Percentiles rank a stretch among this genome's conserved stretches.
phyloP scores from a whole-genome alignment of 345 rosid species.

The Aegle marmelos region DNA sequence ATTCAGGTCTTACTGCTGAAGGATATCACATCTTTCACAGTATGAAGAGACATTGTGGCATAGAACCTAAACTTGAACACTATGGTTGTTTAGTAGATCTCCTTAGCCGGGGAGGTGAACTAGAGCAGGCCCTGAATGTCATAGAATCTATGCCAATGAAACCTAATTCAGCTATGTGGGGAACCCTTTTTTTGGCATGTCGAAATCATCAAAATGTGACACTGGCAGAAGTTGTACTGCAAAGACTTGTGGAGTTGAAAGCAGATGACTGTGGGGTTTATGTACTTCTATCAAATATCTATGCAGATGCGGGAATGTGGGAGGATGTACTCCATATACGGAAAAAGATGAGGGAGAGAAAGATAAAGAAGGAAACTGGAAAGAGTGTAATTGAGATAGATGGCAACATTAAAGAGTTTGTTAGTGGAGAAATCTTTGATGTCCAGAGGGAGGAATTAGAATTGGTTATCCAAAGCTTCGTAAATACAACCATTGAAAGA shows the following conservation, averaged over 20 bases:
- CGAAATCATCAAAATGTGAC: constrained; percentile 21
- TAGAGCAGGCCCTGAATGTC: constrained; percentile 18
- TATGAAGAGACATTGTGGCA: constrained; percentile 19
- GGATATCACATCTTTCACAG: constrained; percentile 21
- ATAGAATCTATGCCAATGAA: constrained; percentile 24
- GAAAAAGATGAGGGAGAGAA: constrained; percentile 16
- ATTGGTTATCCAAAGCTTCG: constrained; percentile 10
- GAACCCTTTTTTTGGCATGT: constrained; percentile 34
- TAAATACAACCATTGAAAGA: background rate
- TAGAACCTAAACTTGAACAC: constrained; percentile 35
- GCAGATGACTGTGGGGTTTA: constrained; percentile 28
- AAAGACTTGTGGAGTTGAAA: constrained; percentile 29
- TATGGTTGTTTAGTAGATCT: constrained; percentile 35
- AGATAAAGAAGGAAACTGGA: constrained; percentile 31
- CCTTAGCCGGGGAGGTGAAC: constrained; percentile 19
- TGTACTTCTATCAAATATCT: constrained; percentile 26
- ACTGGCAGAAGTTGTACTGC: constrained; percentile 24
- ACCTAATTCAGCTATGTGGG: constrained; percentile 30
- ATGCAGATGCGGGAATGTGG: constrained; percentile 35
- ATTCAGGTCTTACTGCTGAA: constrained; percentile 27
- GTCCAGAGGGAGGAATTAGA: constrained; percentile 6
- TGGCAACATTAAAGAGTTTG: constrained; percentile 24
- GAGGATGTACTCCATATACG: constrained; percentile 21
- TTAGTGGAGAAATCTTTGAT: constrained; percentile 20
- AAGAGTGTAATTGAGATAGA: constrained; percentile 26